Conservation (phyloP, 177 flowering plant species). For the Vitis hybrid region DNA sequence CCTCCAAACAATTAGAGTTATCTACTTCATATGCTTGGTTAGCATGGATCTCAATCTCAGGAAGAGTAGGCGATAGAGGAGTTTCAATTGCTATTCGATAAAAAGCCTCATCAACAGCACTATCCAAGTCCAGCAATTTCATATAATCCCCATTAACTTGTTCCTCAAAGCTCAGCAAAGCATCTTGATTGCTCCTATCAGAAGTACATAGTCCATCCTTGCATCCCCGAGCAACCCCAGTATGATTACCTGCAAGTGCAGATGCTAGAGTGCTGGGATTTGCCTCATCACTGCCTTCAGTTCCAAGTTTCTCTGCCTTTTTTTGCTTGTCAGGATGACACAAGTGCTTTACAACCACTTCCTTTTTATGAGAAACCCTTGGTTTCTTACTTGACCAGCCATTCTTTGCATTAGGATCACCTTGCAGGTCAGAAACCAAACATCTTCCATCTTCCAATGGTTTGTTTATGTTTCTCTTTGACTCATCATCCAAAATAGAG, state of each 20-base stretch:
- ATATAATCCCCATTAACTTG: conserved; percentile 37
- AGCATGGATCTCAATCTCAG: conserved; percentile 37
- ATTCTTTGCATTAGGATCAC: conserved; percentile 15
- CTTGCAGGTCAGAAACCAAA: conserved; percentile 10
- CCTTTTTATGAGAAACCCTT: conserved; percentile 27
- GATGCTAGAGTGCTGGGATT: conserved; percentile 13
- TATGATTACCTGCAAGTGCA: conserved; percentile 8
- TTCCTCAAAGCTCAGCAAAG: conserved; percentile 23
- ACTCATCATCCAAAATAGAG: conserved; percentile 28
- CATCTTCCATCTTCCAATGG: conserved; percentile 20
- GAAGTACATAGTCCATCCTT: conserved; percentile 13
- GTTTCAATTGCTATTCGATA: conserved; percentile 49
- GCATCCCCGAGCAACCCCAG: conserved; percentile 5
- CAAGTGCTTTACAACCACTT: conserved; percentile 11
- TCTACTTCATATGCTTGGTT: conserved; percentile 14
- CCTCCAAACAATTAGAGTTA: conserved; percentile 15
- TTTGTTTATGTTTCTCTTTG: conserved; percentile 13
- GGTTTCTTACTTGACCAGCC: conserved; percentile 31
- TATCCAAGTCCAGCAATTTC: conserved; percentile 79
- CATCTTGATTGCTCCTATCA: conserved; percentile 12
- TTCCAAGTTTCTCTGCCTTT: conserved; percentile 10
- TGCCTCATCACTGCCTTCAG: conserved; percentile 17
- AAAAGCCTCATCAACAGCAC: conserved; percentile 57
- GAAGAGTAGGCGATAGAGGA: conserved; percentile 80
- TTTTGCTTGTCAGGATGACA: conserved; percentile 11